Evolutionary conservation across 176 grass and related monocot genomes (phyloP), one percentile per base, ranked within the genome.

Genomic region (Puya raimondii): DNA sequence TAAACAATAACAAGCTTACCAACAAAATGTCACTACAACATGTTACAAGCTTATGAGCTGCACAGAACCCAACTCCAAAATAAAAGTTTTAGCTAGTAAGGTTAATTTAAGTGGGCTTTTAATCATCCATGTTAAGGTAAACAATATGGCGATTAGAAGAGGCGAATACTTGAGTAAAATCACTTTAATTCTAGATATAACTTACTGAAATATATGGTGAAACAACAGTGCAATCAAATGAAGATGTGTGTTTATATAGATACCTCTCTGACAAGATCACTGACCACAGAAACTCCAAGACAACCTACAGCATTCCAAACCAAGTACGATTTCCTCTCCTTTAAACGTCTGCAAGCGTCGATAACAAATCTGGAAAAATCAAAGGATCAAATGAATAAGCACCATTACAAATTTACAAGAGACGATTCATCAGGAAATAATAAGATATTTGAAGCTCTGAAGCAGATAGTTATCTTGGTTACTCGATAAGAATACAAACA

Each of bases 241-340:
- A 10, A 61, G 25, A 21, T 29, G 15, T 16, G 15, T 0, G 12
- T 12, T 58, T 12, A 22, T 59, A 59, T 49, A 64, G 12, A 65
- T 91, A 91, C 92, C 83, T 96, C 92, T 82, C 73, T 91, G 2
- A 96, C 88, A 74, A 96, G 88, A 87, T 91, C 92, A 53, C 70
- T 80, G 22, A 96, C 73, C 76, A 72, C 83, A 80, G 86, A 87
- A 68, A 89, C 78, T 22, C 88, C 92, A 67, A 96, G 88, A 87
- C 88, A 96, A 29, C 85, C 92, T 72, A 96, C 71, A 78, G 88
- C 83, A 23, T 91, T 91, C 92, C 92, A 96, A 68, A 96, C 66
- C 67, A 96, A 87, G 71, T 89, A 96, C 5, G 88, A 89, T 29
- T 91, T 96, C 50, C 85, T 88, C 84, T 96, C 92, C 57, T 85